Percentiles rank a stretch among this genome's conserved stretches.
phyloP scores from a whole-genome alignment of 2,329 filamentous ascomycete species.

The Biscogniauxia marginata region DNA sequence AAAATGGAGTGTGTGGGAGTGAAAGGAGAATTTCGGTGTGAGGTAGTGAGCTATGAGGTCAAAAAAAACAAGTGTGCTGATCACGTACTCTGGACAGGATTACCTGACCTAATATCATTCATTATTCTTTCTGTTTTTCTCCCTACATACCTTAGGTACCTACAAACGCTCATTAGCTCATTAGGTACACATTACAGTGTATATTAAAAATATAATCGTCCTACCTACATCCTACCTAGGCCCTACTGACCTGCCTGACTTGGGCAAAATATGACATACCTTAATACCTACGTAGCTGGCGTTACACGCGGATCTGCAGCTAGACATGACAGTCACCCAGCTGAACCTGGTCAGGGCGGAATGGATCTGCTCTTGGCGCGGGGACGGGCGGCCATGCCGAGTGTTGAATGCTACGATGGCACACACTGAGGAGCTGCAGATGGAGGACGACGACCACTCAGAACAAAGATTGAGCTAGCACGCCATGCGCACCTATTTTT shows the following conservation, averaged over 20 bases:
- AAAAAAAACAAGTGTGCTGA: too few relatives aligned
- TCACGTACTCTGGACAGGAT: too few relatives aligned
- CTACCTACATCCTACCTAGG: too few relatives aligned
- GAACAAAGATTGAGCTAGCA: constrained; percentile 18
- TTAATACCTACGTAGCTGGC: not conserved
- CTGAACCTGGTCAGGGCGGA: not conserved
- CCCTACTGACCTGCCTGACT: not conserved
- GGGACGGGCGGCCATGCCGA: not conserved
- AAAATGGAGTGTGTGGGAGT: too few relatives aligned
- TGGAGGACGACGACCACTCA: constrained; percentile 1
- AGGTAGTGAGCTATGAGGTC: too few relatives aligned
- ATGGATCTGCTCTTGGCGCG: not conserved
- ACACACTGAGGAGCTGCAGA: not conserved
- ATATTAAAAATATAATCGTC: too few relatives aligned
- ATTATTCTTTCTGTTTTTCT: too few relatives aligned
- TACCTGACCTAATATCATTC: too few relatives aligned
- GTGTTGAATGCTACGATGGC: not conserved
- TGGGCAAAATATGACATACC: not conserved
- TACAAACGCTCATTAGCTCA: not conserved
- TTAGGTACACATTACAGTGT: too few relatives aligned
- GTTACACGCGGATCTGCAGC: not conserved
- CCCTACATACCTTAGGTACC: too few relatives aligned
- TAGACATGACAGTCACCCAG: not conserved
- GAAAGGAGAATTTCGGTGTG: too few relatives aligned
- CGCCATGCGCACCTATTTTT: constrained; percentile 20